Evolutionary conservation across 2,329 filamentous ascomycete species (phyloP).

Genomic region (Nigrospora oryzae): DNA sequence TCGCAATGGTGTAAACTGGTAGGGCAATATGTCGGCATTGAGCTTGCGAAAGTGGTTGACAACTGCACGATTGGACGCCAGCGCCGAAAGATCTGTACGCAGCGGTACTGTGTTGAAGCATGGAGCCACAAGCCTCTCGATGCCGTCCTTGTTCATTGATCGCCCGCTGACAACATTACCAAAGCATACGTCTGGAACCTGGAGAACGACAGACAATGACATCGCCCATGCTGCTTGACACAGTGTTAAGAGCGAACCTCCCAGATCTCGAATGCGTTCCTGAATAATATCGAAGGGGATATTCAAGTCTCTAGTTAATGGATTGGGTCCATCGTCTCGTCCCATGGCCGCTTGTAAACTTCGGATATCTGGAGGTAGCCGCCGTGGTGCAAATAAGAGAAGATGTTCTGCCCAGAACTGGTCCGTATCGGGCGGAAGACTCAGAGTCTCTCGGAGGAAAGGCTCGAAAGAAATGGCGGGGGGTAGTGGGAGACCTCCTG

Average conservation of each 20-base stretch:
- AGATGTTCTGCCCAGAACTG: slow-evolving; percentile 60
- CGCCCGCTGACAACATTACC: slow-evolving; percentile 80
- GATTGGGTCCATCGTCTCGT: too few relatives aligned
- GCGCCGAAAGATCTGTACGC: slow-evolving; percentile 43
- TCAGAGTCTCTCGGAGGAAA: slow-evolving; percentile 55
- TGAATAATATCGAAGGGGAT: slow-evolving; percentile 37
- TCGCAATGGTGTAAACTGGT: slow-evolving; percentile 69
- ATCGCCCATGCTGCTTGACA: slow-evolving; percentile 68
- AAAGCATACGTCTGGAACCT: slow-evolving; percentile 65
- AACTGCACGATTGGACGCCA: slow-evolving; percentile 45
- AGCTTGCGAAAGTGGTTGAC: slow-evolving; percentile 50
- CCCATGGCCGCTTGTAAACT: too few relatives aligned
- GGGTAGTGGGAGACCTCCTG: slow-evolving; percentile 36
- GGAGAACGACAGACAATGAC: slow-evolving; percentile 48
- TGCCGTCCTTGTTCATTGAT: slow-evolving; percentile 52
- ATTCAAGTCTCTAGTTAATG: not conserved
- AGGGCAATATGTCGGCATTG: slow-evolving; percentile 54
- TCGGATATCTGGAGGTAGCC: not conserved
- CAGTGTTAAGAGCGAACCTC: slow-evolving; percentile 55
- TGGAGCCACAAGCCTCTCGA: slow-evolving; percentile 72
- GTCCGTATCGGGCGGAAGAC: slow-evolving; percentile 38
- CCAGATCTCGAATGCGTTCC: slow-evolving; percentile 38
- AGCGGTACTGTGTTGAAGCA: slow-evolving; percentile 87
- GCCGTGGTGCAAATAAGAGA: slow-evolving; percentile 29
- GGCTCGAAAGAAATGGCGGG: slow-evolving; percentile 45